Evolutionary conservation across 2,329 filamentous ascomycete species (phyloP), one percentile per base, ranked within the genome.

Genomic region (Penicillium sp.): DNA sequence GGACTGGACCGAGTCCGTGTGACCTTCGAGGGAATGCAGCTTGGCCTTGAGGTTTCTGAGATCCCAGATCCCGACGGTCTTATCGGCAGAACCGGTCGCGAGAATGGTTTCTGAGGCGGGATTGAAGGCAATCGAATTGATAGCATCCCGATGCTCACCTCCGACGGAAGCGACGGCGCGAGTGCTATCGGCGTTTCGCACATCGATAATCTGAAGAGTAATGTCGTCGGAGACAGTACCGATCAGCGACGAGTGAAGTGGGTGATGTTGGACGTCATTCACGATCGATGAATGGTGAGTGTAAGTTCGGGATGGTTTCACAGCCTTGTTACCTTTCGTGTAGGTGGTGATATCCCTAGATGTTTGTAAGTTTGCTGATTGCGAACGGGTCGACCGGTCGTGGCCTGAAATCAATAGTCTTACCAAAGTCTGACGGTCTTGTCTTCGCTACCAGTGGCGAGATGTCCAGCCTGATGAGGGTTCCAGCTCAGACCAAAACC

Each of bases 251-350:
- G 83, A 84, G 54, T 91, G 88, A 38, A 90, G 80, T 7, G 91
- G 90, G 61, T 97, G 91, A 65, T 95, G 89, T 71, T 97, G 90
- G 29, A 98, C 90, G 63, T 98, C 93, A 67, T 98, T 98, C 65
- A 98, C 93, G 46, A 93, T 87, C 26, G 91, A 84, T 18, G 79
- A 84, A 68, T 98, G 94, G 57, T 96, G 88, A 1, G 83, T 91
- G 71, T 93, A 97, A 35, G 81, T 85, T 41, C 85, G 81, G 4
- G 78, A 75, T 9, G 90, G 84, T 60, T 82, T 81, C 44, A 97
- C 75, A 28, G 78, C 79, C 63, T 81, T 86, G 68, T 83, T 84
- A 50, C 80, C 79, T 57, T 81, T 81, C 47, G 83, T 81, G 56
- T 90, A 84, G 47, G 83, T 83, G 58, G 83, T 90, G 49, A 95